A percentile compares a stretch with the other conserved stretches of the same genome.
These are phyloP conservation scores for Fraxinus quadrangulata DNA, from an alignment of 257 asterid species.

Conservation along the genomic window DNA sequence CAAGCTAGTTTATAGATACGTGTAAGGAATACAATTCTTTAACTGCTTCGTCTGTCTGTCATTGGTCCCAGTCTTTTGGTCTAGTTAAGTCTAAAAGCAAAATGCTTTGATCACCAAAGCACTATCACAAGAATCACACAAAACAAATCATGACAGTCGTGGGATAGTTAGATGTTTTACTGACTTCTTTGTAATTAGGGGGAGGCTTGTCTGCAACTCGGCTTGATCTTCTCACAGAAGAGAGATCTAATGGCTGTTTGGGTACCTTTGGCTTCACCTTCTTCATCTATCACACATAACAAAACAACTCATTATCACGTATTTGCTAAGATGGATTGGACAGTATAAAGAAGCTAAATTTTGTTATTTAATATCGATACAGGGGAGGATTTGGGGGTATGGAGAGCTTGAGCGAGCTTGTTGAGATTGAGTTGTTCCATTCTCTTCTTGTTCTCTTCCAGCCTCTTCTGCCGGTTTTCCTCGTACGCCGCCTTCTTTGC, in stretches of 20 bases:
- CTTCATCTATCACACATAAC: slow-evolving; percentile 55
- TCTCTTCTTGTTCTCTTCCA: slow-evolving; percentile 74
- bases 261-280: slow-evolving; percentile 49
- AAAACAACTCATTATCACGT: background rate
- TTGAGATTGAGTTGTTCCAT: slow-evolving; percentile 67
- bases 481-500: slow-evolving; percentile 54
- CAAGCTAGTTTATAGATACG: too few relatives aligned
- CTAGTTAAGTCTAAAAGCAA: background rate
- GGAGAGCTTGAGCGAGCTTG: slow-evolving; percentile 58
- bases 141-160: background rate
- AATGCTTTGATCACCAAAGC: background rate
- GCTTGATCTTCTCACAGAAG: slow-evolving; percentile 56
- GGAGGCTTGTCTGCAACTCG: slow-evolving; percentile 64
- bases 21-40: too few relatives aligned
- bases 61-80: background rate
- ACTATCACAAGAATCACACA: background rate
- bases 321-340: background rate
- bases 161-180: slow-evolving; percentile 1
- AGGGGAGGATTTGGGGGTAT: slow-evolving; percentile 55
- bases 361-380: slow-evolving; percentile 20
- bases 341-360: background rate
- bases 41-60: too few relatives aligned
- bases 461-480: slow-evolving; percentile 51
- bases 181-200: slow-evolving; percentile 63
- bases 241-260: slow-evolving; percentile 43